Evolutionary conservation across 768 basidiomycete genomes (phyloP).

Genomic region (Suillus lakei): DNA sequence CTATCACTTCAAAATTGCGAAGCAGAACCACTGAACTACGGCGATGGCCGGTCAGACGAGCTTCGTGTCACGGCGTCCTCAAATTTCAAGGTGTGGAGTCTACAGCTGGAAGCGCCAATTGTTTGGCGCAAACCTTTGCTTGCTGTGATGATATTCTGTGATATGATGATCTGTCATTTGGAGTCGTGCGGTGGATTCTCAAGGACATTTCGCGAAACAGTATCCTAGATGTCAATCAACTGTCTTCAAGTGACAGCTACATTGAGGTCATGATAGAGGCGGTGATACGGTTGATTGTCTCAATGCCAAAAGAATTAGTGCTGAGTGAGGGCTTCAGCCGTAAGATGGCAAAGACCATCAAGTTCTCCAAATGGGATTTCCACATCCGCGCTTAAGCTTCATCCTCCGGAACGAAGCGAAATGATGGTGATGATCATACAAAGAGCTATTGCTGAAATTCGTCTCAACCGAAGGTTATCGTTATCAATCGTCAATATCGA

Average conservation of each 20-base stretch:
- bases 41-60: conserved; percentile 1
- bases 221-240: neutral
- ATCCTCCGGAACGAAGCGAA: no score
- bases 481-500: neutral
- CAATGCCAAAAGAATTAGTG: neutral
- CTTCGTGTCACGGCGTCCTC: neutral
- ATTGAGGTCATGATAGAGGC: neutral
- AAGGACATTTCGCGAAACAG: neutral
- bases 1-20: neutral
- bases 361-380: no score
- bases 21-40: neutral
- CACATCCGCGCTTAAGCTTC: no score
- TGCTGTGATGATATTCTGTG: neutral
- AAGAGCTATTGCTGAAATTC: no score
- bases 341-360: no score
- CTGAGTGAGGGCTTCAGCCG: neutral
- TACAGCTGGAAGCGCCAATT: neutral
- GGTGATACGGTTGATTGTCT: neutral
- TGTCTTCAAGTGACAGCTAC: neutral
- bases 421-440: no score
- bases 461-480: no score
- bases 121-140: neutral
- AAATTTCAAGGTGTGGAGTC: neutral
- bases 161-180: neutral
- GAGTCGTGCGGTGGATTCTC: neutral